Evolutionary conservation across 192 early-diverging fungal genomes (phyloP).

Genomic region (Podila minutissima): DNA sequence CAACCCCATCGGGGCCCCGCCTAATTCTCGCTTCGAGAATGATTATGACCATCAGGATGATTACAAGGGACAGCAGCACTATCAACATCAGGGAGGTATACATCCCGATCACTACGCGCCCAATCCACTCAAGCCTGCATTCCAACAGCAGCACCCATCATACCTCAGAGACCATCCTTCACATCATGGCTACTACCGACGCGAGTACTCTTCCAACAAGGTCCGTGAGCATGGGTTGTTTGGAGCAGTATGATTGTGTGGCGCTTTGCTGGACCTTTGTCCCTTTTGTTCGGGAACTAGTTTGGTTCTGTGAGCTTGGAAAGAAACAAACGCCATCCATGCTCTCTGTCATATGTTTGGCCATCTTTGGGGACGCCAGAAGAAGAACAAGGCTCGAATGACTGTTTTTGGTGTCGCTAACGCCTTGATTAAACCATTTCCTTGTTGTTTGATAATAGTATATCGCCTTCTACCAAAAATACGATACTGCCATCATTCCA

Average conservation of each 20-base stretch:
- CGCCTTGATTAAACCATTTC: no score
- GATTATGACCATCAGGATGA: slow-evolving; percentile 7
- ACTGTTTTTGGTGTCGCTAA: no score
- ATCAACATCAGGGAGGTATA: background rate
- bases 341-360: no score
- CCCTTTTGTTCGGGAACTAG: background rate
- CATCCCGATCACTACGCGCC: slow-evolving; percentile 32
- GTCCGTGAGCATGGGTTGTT: slow-evolving; percentile 16
- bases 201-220: slow-evolving; percentile 60
- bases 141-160: slow-evolving; percentile 28
- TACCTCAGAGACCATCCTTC: slow-evolving; percentile 35
- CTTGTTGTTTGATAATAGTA: slow-evolving; percentile 19
- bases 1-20: slow-evolving; percentile 12
- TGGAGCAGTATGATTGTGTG: background rate
- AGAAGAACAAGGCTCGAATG: no score
- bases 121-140: slow-evolving; percentile 44
- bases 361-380: no score
- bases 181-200: slow-evolving; percentile 8
- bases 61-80: background rate
- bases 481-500: slow-evolving; percentile 61
- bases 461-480: slow-evolving; percentile 55
- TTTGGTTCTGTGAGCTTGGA: background rate
- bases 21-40: background rate
- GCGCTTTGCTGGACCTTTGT: background rate
- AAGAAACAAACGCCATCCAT: no score